Conservation (phyloP, 2,329 filamentous ascomycete genomes). For the Ophiocordyceps camponoti-rufipedis region DNA sequence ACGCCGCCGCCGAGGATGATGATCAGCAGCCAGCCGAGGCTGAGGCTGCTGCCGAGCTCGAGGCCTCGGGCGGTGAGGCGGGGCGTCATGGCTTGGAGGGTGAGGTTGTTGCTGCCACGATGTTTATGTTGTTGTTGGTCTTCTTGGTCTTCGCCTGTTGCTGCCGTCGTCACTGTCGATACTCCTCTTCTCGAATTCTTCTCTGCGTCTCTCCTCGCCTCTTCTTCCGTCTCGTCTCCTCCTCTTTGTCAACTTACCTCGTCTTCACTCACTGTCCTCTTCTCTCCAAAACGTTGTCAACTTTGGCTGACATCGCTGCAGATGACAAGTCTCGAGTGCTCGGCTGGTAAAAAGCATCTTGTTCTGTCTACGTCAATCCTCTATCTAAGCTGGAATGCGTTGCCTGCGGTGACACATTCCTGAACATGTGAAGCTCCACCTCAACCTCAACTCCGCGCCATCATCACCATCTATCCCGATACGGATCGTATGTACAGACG, state of each 20-base stretch:
- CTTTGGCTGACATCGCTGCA: too few species aligned
- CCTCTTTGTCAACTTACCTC: not conserved
- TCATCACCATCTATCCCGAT: not conserved
- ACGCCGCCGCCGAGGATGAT: constrained; percentile 29
- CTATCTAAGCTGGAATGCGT: constrained; percentile 18
- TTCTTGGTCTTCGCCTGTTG: not conserved
- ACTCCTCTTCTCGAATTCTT: too few species aligned
- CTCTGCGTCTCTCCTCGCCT: not conserved
- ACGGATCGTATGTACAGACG: not conserved
- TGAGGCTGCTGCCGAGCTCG: constrained; percentile 5
- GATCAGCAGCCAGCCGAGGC: constrained; percentile 21
- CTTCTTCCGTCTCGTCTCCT: not conserved
- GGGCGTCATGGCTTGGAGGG: constrained; percentile 2
- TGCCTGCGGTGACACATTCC: constrained; percentile 19
- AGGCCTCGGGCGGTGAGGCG: not conserved
- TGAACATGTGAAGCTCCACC: constrained; percentile 6
- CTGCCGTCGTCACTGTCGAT: not conserved
- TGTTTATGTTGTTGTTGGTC: too few species aligned
- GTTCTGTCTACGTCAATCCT: too few species aligned
- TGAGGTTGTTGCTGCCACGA: too few species aligned
- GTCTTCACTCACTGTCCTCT: too few species aligned
- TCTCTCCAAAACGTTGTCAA: too few species aligned
- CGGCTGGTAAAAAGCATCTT: not conserved
- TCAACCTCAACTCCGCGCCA: not conserved
- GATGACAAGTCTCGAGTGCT: not conserved